These are phyloP conservation scores for Psilocybe cyanescens DNA, from an alignment of 768 basidiomycete genomes.

Conservation along the genomic window DNA sequence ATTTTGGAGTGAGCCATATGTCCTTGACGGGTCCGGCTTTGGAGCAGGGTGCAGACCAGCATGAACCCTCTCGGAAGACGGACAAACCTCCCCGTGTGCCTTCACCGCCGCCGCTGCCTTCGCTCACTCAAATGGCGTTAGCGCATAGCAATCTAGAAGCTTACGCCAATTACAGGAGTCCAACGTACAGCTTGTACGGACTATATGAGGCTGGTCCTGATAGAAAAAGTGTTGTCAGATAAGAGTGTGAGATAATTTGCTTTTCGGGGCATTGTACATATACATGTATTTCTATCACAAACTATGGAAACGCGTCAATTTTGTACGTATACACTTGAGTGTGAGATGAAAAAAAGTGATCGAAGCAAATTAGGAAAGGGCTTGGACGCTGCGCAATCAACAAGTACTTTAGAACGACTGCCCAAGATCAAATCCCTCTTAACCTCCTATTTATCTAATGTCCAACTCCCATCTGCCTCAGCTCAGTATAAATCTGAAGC, in stretches of 20 bases:
- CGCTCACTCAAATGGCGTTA: slow-evolving; percentile 78
- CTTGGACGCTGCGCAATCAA: slow-evolving; percentile 21
- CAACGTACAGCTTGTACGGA: slow-evolving; percentile 84
- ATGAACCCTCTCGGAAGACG: slow-evolving; percentile 33
- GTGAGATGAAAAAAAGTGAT: slow-evolving; percentile 1
- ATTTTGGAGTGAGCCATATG: slow-evolving; percentile 46
- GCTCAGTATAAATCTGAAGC: slow-evolving; percentile 32
- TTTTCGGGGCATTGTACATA: not conserved
- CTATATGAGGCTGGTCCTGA: slow-evolving; percentile 59
- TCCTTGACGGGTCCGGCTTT: slow-evolving; percentile 28
- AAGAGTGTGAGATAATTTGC: not conserved
- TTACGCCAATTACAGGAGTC: slow-evolving; percentile 72
- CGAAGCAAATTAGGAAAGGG: not conserved
- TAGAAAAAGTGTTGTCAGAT: slow-evolving; percentile 49
- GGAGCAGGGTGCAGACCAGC: slow-evolving; percentile 10
- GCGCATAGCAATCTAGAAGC: slow-evolving; percentile 64
- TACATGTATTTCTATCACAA: not conserved
- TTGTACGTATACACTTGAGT: too few species aligned
- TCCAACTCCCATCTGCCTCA: slow-evolving; percentile 24
- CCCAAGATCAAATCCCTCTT: slow-evolving; percentile 8
- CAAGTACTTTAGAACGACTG: not conserved
- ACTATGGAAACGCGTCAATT: not conserved
- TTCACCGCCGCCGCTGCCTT: slow-evolving; percentile 74
- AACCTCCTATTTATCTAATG: slow-evolving; percentile 25
- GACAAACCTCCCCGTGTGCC: slow-evolving; percentile 82